Evolutionary conservation across 108 stramenopile species (phyloP), one percentile per base, ranked within the genome.

Genomic region (Nannochloropsis granulata): DNA sequence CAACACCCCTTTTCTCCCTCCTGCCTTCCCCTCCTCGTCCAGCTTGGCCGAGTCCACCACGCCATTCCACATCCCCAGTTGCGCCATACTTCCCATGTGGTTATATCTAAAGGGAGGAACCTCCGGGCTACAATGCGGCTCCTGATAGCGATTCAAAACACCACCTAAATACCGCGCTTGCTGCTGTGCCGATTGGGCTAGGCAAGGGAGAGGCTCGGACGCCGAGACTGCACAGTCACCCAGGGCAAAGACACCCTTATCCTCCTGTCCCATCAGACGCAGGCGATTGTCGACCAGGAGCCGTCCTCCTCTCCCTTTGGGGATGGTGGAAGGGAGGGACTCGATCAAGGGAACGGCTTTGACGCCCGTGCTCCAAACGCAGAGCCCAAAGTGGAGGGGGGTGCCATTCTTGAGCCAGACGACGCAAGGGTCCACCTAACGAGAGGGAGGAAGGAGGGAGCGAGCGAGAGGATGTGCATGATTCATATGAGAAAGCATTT

Each of bases 121-220:
- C 83, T 78, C 88, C 83, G 85, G 91, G 44, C n/a, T 81, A 26
- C 23, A 19, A 23, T 24, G 44, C 11, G 82, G 13, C 44, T 81
- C 44, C 24, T 14, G 43, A 78, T 43, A 24, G 19, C 19, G 26
- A 13, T 11, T 25, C 13, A 87, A 87, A 12, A 25, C 42, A 80
- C 24, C 81, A 0, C 21, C 24, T 46, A 88, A 78, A 81, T 95
- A 96, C 13, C 90, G 80, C 9, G 89, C 96, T 86, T 96, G 95
- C 83, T 97, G 95, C 79, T 92, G 89, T 0, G 96, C 96, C 2
- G 95, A 96, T 82, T 95, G 93, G 0, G 97, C 98, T 8, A 94
- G 88, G 43, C 93, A 95, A 1, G 97, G 96, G 23, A 97, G 90
- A 5, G 94, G 92, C 13, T 84, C 88, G 11, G 90, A 88, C 13